Evolutionary conservation across 495 filamentous ascomycete species (phyloP).

Genomic region (Cercophora sp.): DNA sequence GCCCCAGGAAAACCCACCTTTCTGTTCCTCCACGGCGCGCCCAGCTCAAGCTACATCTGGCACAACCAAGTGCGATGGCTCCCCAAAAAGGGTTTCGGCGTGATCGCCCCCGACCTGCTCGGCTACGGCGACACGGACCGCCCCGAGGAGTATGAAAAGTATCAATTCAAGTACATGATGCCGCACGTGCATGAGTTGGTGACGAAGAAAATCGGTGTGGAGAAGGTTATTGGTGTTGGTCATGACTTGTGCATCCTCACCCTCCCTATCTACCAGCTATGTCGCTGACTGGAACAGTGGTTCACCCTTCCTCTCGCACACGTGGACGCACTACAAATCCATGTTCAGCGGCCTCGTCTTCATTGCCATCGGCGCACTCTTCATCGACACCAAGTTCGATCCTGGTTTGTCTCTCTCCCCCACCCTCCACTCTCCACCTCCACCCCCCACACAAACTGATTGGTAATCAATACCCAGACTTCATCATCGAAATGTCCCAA

Average conservation of each 20-base stretch:
- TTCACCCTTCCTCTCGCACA: conserved; percentile 14
- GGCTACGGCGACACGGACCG: conserved; percentile 48
- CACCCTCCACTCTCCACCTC: background rate
- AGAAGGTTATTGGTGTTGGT: conserved; percentile 23
- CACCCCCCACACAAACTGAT: background rate
- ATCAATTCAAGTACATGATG: conserved; percentile 32
- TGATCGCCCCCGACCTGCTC: conserved; percentile 46
- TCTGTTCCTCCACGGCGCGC: conserved; percentile 44
- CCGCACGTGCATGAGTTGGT: conserved; percentile 37
- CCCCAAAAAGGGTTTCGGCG: conserved; percentile 35
- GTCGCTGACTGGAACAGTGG: conserved; percentile 11
- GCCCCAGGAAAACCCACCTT: conserved; percentile 25
- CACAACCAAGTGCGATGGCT: conserved; percentile 38
- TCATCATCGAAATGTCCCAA: conserved; percentile 13
- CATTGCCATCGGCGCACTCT: conserved; percentile 19
- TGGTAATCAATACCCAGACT: too few relatives aligned
- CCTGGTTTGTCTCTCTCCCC: background rate
- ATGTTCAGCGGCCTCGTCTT: conserved; percentile 20
- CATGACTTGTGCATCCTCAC: conserved; percentile 25
- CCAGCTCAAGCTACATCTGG: conserved; percentile 44
- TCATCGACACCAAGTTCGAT: background rate
- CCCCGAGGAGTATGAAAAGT: conserved; percentile 28
- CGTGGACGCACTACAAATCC: conserved; percentile 10
- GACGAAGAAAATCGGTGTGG: conserved; percentile 14
- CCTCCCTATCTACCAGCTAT: too few relatives aligned